Percentiles rank a stretch among this genome's conserved stretches.
Evolutionary conservation across 75 land plant genomes (phyloP).

Genomic region (Larix kaempferi): DNA sequence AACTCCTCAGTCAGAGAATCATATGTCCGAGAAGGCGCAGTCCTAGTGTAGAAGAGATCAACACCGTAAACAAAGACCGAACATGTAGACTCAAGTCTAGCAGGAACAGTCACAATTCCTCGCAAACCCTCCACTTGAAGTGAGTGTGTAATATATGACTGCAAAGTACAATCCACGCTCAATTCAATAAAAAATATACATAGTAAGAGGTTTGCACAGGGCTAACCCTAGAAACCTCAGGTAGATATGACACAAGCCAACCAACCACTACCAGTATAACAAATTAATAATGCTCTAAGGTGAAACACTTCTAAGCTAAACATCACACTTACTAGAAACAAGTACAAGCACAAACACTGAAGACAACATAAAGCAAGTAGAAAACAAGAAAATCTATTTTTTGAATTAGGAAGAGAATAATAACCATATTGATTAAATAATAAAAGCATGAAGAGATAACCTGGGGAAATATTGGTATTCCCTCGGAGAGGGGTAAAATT

Average conservation of each 20-base stretch:
- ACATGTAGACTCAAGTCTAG: slow-evolving; percentile 90
- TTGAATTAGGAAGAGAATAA: background rate
- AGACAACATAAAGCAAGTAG: background rate
- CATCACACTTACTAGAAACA: no score
- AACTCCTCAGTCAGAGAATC: slow-evolving; percentile 98
- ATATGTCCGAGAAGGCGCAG: slow-evolving; percentile 92
- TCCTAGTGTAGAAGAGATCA: slow-evolving; percentile 87
- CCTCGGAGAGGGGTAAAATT: slow-evolving; percentile 83
- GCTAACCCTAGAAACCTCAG: slow-evolving; percentile 2
- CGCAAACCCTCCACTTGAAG: slow-evolving; percentile 93
- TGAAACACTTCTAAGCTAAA: background rate
- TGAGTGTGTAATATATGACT: slow-evolving; percentile 88
- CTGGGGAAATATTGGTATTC: slow-evolving; percentile 91
- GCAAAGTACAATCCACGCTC: slow-evolving; percentile 19
- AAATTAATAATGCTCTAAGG: background rate
- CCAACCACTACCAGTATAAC: background rate
- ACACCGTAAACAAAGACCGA: slow-evolving; percentile 89
- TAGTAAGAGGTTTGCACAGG: background rate
- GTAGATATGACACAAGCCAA: background rate
- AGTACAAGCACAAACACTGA: background rate
- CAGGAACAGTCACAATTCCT: slow-evolving; percentile 73
- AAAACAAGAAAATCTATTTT: background rate
- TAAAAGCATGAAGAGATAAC: slow-evolving; percentile 27
- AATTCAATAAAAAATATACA: background rate
- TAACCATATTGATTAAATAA: background rate